phyloP scores from a whole-genome alignment of 2,329 filamentous ascomycete genomes.

The Ophiostoma pallidulum region DNA sequence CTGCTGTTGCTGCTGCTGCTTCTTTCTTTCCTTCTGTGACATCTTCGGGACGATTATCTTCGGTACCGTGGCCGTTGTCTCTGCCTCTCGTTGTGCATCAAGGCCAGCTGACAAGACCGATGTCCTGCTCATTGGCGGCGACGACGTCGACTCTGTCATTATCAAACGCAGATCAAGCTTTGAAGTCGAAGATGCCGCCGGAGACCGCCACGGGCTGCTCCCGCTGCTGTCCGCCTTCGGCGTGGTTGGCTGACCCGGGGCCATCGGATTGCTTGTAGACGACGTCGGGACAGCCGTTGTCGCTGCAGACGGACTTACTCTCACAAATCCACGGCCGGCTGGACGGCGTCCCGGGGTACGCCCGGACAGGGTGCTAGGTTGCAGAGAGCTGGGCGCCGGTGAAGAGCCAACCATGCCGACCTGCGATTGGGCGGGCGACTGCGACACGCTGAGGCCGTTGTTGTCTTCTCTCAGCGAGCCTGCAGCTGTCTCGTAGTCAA shows the following conservation, averaged over 20 bases:
- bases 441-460: background rate
- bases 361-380: background rate
- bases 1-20: conserved; percentile 59
- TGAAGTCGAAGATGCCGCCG: conserved; percentile 40
- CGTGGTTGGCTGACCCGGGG: background rate
- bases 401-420: background rate
- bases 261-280: background rate
- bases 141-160: conserved; percentile 49
- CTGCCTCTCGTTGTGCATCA: conserved; percentile 37
- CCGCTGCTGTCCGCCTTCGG: background rate
- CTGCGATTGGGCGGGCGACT: background rate
- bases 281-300: background rate
- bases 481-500: background rate
- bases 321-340: background rate
- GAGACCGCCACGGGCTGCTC: conserved; percentile 39
- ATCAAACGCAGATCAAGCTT: conserved; percentile 71
- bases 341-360: background rate
- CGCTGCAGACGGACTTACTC: background rate
- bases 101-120: conserved; percentile 47
- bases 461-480: background rate
- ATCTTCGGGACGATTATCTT: conserved; percentile 48
- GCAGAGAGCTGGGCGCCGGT: background rate
- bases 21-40: conserved; percentile 89
- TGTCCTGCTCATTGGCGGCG: conserved; percentile 23
- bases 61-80: conserved; percentile 22